Percentiles rank a stretch among this genome's conserved stretches.
phyloP scores from a whole-genome alignment of 2,329 filamentous ascomycete species.

The Fonsecaea pugnacius region DNA sequence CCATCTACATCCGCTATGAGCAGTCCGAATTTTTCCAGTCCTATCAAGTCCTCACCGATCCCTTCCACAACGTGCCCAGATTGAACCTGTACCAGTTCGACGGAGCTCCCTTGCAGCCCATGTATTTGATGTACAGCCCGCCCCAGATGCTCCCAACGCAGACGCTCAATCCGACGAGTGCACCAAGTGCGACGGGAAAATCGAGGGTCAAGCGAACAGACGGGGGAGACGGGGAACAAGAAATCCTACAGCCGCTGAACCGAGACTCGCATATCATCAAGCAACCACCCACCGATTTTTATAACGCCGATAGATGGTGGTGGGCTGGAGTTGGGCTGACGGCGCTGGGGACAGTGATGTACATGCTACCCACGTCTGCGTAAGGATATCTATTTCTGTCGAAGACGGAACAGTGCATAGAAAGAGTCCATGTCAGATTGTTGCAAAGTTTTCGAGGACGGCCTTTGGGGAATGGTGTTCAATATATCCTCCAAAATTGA shows the following conservation, averaged over 20 bases:
- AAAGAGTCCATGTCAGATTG: not conserved
- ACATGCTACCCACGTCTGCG: constrained; percentile 36
- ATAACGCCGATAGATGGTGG: constrained; percentile 51
- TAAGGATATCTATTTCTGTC: not conserved
- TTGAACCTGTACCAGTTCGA: constrained; percentile 68
- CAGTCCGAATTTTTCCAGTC: constrained; percentile 65
- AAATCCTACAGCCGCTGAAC: constrained; percentile 36
- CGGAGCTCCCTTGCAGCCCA: constrained; percentile 67
- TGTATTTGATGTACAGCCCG: constrained; percentile 67
- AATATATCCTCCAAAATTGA: not conserved
- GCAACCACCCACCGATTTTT: constrained; percentile 40
- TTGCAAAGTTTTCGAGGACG: not conserved
- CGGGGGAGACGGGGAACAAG: constrained; percentile 28
- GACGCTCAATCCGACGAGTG: constrained; percentile 63
- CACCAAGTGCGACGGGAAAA: constrained; percentile 43
- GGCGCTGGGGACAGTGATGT: constrained; percentile 48
- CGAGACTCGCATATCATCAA: constrained; percentile 37
- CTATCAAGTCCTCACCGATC: constrained; percentile 57
- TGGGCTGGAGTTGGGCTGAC: constrained; percentile 56
- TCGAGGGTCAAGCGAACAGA: constrained; percentile 44
- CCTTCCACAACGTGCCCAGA: constrained; percentile 65
- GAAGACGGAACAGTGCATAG: not conserved
- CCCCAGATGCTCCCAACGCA: constrained; percentile 72
- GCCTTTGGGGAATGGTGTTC: not conserved
- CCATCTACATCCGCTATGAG: constrained; percentile 69